phyloP scores from a whole-genome alignment of 371 early-diverging fungal species.

The Batkoa obscura region DNA sequence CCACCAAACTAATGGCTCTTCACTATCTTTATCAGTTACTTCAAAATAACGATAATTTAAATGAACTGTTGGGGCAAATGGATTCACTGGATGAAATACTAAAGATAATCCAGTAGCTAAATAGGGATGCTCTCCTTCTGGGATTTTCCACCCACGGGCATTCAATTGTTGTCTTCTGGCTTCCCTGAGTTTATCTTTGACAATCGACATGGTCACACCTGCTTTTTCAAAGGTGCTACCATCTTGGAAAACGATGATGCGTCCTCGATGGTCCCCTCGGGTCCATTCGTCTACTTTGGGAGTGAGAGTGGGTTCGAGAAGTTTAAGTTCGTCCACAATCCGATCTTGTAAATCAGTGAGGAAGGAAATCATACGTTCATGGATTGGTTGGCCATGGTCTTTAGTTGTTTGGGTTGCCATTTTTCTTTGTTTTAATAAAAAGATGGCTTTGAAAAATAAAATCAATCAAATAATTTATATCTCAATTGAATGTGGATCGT shows the following conservation, averaged over 20 bases:
- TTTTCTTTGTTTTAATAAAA: too few species aligned
- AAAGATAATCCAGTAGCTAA: slow-evolving; percentile 80
- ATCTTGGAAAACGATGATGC: slow-evolving; percentile 59
- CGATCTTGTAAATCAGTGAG: too few species aligned
- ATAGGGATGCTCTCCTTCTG: slow-evolving; percentile 24
- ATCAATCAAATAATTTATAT: too few species aligned
- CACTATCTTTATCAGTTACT: slow-evolving; percentile 30
- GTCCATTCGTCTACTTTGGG: not conserved
- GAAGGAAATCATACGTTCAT: too few species aligned
- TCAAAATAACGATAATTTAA: slow-evolving; percentile 96
- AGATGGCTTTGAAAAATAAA: too few species aligned
- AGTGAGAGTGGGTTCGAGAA: too few species aligned
- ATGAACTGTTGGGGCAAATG: slow-evolving; percentile 88
- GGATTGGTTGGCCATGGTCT: too few species aligned
- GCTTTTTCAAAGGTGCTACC: slow-evolving; percentile 90
- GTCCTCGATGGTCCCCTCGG: not conserved
- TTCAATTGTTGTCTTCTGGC: slow-evolving; percentile 61
- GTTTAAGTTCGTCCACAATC: too few species aligned
- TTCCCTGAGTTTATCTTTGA: slow-evolving; percentile 49
- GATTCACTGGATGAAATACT: slow-evolving; percentile 90
- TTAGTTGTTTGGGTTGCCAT: too few species aligned
- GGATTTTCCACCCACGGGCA: slow-evolving; percentile 40
- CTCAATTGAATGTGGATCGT: too few species aligned
- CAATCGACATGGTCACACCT: slow-evolving; percentile 68
- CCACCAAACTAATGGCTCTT: slow-evolving; percentile 45